Percentiles rank a stretch among this genome's conserved stretches.
These are phyloP conservation scores for Chaetomium tenue DNA, from an alignment of 495 filamentous ascomycete genomes.

Conservation along the genomic window DNA sequence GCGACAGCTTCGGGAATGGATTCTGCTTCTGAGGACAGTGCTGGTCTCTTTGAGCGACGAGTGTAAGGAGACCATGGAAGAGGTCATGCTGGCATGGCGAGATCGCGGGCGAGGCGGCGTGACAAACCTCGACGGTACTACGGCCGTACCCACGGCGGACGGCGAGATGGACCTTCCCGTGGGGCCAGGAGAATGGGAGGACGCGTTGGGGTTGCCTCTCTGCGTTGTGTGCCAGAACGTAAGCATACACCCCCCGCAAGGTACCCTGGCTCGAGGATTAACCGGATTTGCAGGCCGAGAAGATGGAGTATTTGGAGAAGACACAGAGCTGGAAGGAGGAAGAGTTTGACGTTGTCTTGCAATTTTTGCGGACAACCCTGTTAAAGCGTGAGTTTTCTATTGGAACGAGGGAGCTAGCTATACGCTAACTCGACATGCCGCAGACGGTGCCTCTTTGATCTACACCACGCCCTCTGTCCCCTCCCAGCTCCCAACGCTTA, in stretches of 20 bases:
- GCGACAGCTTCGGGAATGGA: constrained; percentile 82
- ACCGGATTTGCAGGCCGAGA: constrained; percentile 64
- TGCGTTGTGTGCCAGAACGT: constrained; percentile 95
- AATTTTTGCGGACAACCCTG: constrained; percentile 81
- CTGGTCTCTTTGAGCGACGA: constrained; percentile 71
- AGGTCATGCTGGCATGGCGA: constrained; percentile 66
- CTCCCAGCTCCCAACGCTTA: constrained; percentile 73
- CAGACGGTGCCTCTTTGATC: constrained; percentile 87
- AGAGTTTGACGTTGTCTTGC: constrained; percentile 86
- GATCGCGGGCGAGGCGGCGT: constrained; percentile 56
- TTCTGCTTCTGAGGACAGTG: constrained; percentile 72
- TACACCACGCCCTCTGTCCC: constrained; percentile 81
- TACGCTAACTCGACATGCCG: constrained; percentile 12
- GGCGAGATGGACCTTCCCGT: constrained; percentile 70
- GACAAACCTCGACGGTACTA: constrained; percentile 50
- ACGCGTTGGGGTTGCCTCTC: constrained; percentile 80
- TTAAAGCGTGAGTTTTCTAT: constrained; percentile 65
- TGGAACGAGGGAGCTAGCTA: constrained; percentile 17
- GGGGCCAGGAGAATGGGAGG: constrained; percentile 92
- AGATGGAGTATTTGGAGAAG: constrained; percentile 82
- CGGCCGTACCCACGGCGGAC: constrained; percentile 47
- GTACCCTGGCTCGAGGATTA: constrained; percentile 21
- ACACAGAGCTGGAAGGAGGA: constrained; percentile 90
- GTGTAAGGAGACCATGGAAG: constrained; percentile 77
- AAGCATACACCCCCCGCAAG: constrained; percentile 23